These are phyloP conservation scores for Russula olivacea DNA, from an alignment of 768 basidiomycete genomes.

Conservation along the genomic window DNA sequence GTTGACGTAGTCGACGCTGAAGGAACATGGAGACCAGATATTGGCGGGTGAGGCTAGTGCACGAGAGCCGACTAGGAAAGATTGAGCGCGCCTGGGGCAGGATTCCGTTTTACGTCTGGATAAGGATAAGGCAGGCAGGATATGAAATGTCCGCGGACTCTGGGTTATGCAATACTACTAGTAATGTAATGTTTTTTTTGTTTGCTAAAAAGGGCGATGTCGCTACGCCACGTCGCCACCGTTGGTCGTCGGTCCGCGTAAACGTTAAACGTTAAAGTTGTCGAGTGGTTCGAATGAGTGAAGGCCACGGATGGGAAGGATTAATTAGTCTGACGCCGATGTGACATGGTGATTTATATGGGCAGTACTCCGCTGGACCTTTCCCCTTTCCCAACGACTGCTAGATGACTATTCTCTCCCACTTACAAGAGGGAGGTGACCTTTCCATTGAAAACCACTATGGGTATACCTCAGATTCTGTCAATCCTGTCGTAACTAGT, in stretches of 20 bases:
- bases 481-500: slow-evolving; percentile 23
- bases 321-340: background rate
- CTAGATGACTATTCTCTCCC: slow-evolving; percentile 21
- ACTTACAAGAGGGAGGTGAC: slow-evolving; percentile 1
- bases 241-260: background rate
- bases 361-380: background rate
- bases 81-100: too few relatives aligned
- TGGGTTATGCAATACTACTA: background rate
- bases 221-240: background rate
- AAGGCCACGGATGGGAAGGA: background rate
- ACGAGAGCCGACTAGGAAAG: slow-evolving; percentile 15
- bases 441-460: slow-evolving; percentile 5
- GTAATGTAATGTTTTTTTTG: background rate
- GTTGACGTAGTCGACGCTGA: slow-evolving; percentile 35
- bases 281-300: background rate
- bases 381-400: too few relatives aligned
- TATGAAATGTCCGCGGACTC: background rate
- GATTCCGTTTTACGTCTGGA: background rate
- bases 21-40: slow-evolving; percentile 50
- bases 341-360: background rate
- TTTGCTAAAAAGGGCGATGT: background rate
- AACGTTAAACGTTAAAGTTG: background rate
- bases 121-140: background rate
- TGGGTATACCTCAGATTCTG: background rate
- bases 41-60: slow-evolving; percentile 41